phyloP scores from a whole-genome alignment of 2,329 filamentous ascomycete species.

The Coniochaeta pulveracea region DNA sequence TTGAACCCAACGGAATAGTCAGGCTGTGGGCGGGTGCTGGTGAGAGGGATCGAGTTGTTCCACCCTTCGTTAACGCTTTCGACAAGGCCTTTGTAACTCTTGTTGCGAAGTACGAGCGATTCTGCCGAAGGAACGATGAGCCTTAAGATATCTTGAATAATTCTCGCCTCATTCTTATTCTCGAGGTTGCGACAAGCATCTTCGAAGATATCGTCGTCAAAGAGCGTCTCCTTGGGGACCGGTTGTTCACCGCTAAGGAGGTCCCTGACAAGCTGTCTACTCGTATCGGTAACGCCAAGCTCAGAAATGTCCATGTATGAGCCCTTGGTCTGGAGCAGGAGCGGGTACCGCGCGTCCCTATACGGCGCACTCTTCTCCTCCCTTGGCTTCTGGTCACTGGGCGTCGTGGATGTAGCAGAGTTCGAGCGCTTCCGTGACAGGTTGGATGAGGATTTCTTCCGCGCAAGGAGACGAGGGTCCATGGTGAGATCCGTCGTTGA shows the following conservation, averaged over 20 bases:
- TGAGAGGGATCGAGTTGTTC: constrained; percentile 26
- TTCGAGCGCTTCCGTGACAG: background rate
- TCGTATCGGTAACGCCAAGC: constrained; percentile 18
- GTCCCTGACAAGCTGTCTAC: constrained; percentile 14
- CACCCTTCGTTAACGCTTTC: constrained; percentile 15
- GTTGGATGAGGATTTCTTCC: background rate
- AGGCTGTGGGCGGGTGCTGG: constrained; percentile 25
- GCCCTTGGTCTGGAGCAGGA: constrained; percentile 23
- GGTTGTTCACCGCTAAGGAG: constrained; percentile 13
- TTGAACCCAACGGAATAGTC: constrained; percentile 31
- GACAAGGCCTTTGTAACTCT: background rate
- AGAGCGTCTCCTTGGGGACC: constrained; percentile 19
- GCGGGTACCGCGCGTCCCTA: constrained; percentile 20
- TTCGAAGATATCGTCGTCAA: constrained; percentile 22
- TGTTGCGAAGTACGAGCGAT: too few relatives aligned
- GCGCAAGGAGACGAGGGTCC: background rate
- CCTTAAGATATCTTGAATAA: constrained; percentile 19
- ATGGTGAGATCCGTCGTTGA: background rate
- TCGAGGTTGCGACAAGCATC: constrained; percentile 16
- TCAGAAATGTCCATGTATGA: constrained; percentile 24
- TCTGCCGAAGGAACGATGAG: constrained; percentile 22
- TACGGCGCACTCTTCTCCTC: constrained; percentile 26
- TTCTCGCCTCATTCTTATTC: constrained; percentile 19
- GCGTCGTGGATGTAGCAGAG: constrained; percentile 10
- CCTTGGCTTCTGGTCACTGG: constrained; percentile 24